phyloP scores from a whole-genome alignment of 192 early-diverging fungal species.

The Entomortierella chlamydospora region DNA sequence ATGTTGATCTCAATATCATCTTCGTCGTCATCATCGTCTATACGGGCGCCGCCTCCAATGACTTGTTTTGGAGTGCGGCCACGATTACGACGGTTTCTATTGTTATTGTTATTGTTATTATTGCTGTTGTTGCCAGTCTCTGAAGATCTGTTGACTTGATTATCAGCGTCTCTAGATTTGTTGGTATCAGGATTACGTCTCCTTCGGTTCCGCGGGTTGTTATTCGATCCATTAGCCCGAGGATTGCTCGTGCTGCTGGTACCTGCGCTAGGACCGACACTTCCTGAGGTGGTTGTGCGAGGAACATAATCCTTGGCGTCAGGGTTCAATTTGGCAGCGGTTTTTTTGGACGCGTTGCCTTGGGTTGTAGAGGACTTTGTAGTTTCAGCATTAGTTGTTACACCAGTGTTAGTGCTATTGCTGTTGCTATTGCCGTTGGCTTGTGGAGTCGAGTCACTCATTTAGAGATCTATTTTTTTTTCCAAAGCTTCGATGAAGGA shows the following conservation, averaged over 20 bases:
- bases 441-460: constrained; percentile 20
- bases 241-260: background rate
- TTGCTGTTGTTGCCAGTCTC: constrained; percentile 8
- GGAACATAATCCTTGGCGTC: constrained; percentile 52
- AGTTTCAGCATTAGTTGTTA: no score
- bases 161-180: background rate
- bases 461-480: background rate
- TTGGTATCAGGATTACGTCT: constrained; percentile 19
- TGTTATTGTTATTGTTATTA: constrained; percentile 11
- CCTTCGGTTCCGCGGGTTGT: constrained; percentile 12
- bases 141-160: background rate
- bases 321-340: constrained; percentile 32
- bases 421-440: background rate
- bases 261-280: background rate
- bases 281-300: constrained; percentile 1
- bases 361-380: background rate
- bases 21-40: constrained; percentile 44
- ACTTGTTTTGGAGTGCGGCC: constrained; percentile 19
- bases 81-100: constrained; percentile 27
- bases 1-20: constrained; percentile 51
- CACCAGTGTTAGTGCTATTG: no score
- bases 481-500: background rate
- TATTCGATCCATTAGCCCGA: constrained; percentile 8
- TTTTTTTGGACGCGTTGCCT: background rate
- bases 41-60: constrained; percentile 23